phyloP scores from a whole-genome alignment of 306 rosid genomes.

The Pachyrhizus erosus region DNA sequence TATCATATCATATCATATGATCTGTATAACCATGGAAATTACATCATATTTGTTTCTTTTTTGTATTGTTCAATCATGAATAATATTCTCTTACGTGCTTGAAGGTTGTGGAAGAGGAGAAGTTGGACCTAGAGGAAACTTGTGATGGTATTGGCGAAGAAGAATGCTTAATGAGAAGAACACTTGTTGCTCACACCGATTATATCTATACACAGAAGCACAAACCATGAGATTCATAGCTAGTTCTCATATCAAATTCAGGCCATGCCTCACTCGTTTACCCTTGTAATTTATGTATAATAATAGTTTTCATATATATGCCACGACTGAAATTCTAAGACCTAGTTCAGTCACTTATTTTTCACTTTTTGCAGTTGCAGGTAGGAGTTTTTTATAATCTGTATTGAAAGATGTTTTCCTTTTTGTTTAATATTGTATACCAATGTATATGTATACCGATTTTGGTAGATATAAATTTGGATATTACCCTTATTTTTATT shows the following conservation, averaged over 20 bases:
- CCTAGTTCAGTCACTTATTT: neutral
- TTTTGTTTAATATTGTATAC: constrained; percentile 29
- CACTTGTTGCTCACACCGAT: constrained; percentile 84
- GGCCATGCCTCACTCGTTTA: neutral
- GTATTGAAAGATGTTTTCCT: neutral
- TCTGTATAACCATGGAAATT: neutral
- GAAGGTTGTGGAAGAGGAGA: constrained; percentile 58
- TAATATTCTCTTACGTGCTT: constrained; percentile 3
- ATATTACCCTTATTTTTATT: constrained; percentile 6
- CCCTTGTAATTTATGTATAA: constrained; percentile 41
- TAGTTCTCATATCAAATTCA: neutral
- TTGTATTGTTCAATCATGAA: neutral
- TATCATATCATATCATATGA: neutral
- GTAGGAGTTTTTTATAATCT: neutral
- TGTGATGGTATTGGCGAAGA: constrained; percentile 76
- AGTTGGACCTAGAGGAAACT: constrained; percentile 53
- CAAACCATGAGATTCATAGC: constrained; percentile 54
- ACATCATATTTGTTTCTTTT: neutral
- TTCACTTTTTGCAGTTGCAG: neutral
- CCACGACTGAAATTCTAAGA: constrained; percentile 6
- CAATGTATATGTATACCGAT: neutral
- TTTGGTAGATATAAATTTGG: constrained; percentile 30
- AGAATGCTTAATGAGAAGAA: constrained; percentile 87
- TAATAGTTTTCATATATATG: constrained; percentile 21
- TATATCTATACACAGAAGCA: constrained; percentile 81